Evolutionary conservation across 1,284 basidiomycete genomes (phyloP).

Genomic region (Trametes pubescens): DNA sequence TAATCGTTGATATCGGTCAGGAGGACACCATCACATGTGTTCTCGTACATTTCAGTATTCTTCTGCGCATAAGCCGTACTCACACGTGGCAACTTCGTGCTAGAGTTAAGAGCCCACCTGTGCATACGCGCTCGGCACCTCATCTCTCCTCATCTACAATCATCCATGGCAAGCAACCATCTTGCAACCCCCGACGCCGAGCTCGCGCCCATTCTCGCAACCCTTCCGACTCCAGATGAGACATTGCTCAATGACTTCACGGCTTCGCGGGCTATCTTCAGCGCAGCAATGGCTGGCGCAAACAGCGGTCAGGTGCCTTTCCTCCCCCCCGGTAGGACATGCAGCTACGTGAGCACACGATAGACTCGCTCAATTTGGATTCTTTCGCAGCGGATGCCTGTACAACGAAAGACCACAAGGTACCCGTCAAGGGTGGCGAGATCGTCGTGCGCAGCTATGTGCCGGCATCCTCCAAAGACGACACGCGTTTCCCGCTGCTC

Average conservation of each 20-base stretch:
- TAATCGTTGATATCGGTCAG: too few relatives aligned
- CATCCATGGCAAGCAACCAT: background rate
- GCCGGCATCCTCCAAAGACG: background rate
- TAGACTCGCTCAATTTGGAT: background rate
- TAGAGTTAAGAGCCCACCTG: too few relatives aligned
- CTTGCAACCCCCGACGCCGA: constrained; percentile 7
- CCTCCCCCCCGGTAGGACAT: background rate
- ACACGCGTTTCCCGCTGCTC: constrained; percentile 12
- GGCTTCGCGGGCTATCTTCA: background rate
- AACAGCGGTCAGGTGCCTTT: background rate
- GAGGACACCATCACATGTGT: too few relatives aligned
- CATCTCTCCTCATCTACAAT: too few relatives aligned
- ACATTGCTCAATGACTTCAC: background rate
- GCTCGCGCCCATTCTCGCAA: constrained; percentile 2
- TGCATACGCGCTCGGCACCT: too few relatives aligned
- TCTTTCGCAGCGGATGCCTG: background rate
- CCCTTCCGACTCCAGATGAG: background rate
- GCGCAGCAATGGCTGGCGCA: background rate
- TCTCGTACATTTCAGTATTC: too few relatives aligned
- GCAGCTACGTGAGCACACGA: background rate
- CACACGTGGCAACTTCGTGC: too few relatives aligned
- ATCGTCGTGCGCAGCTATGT: constrained; percentile 1
- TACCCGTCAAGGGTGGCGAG: constrained; percentile 2
- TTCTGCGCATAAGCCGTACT: too few relatives aligned
- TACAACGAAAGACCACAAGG: background rate